Base-by-base conservation (phyloP, 805 yeast species). In the Osmozyma mogii region DNA sequence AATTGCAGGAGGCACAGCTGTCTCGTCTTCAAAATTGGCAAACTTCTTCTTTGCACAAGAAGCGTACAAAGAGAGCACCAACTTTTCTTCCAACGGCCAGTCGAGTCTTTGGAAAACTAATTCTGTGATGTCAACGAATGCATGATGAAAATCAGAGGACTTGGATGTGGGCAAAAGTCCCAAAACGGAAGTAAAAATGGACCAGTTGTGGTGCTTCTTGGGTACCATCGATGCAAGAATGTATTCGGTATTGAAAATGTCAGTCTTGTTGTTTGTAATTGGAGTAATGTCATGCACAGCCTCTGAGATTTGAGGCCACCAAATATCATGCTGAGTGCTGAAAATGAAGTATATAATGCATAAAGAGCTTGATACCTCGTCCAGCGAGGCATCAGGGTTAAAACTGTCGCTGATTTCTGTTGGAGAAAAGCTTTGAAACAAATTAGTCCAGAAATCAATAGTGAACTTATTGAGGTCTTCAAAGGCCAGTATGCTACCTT, bases 1-100 rank as follows among this genome's bases (percentile, higher is more conserved):
- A n/a, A 51, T 28, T 12, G 48, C 28, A 10, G 36, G 42, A 2
- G 58, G 58, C 5, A 40, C 40, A 10, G 27, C 34, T 22, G 38
- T 31, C 34, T 62, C 70, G 34, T 58, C 65, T 2, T 35, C 43
- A 31, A 60, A 63, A 33, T 61, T 61, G 12, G 55, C 44, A 37
- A 62, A 62, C 27, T 49, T 56, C 16, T 59, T 43, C 1, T 40
- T 25, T 0, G 67, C 55, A 6, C 61, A 44, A 0, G 51, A 37
- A 2, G 45, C 28, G 34, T 61, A 62, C 4, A 63, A 29, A 15
- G 40, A 41, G 4, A 49, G 29, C 4, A 64, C 30, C n/a, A 61
- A 30, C 23, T 43, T 46, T 25, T 64, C 70, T 14, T 58, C 61
- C 3, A 56, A 24, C 5, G 52, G 50, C 63, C 64, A 60, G 4